Base-by-base conservation (phyloP, 2,329 filamentous ascomycete genomes). In the Penicillium rolfsii region DNA sequence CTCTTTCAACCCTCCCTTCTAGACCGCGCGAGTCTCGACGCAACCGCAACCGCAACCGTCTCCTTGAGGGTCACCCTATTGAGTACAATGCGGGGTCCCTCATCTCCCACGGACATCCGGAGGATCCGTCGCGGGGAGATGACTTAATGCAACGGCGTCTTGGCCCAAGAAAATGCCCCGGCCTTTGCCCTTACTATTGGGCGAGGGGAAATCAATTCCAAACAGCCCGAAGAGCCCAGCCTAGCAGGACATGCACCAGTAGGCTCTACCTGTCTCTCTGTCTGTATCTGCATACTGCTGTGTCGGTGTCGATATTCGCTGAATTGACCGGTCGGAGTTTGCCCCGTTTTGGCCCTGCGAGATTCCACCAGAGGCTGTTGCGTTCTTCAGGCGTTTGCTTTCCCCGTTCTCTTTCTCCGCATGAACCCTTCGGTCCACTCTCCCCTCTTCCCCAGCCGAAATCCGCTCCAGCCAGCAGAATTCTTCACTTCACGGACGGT, bases 371-470 rank as follows among this genome's bases (percentile, higher is more conserved):
- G 22, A 38, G 7, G 33, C 22, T 36, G 30, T 52, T 33, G 8
- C 35, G 49, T 52, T 40, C 33, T 24, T 52, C 30, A 35, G 35
- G 35, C 16, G 33, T n/a, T 38, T 33, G 11, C 14, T 19, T 46
- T 46, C 33, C 52, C 52, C 52, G 30, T 56, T 53, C 59, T 41
- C 61, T 36, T 65, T 65, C 67, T 69, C 67, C 64, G 67, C 67
- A 69, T 66, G 54, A 67, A 64, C 56, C 49, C 58, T 62, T 57
- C 55, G 64, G 57, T 68, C 67, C 67, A 63, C 67, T 66, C 60
- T 59, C 52, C 36, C 52, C 55, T 60, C 58, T 60, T 59, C 60
- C 56, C 66, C 60, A 46, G 59, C 40, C 55, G 41, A 63, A 41
- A 64, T 59, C 59, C 58, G 59, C 52, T 56, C 45, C 35, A 48